Conservation (phyloP, 352 stramenopile genomes). For the Pythium scleroteichum region DNA sequence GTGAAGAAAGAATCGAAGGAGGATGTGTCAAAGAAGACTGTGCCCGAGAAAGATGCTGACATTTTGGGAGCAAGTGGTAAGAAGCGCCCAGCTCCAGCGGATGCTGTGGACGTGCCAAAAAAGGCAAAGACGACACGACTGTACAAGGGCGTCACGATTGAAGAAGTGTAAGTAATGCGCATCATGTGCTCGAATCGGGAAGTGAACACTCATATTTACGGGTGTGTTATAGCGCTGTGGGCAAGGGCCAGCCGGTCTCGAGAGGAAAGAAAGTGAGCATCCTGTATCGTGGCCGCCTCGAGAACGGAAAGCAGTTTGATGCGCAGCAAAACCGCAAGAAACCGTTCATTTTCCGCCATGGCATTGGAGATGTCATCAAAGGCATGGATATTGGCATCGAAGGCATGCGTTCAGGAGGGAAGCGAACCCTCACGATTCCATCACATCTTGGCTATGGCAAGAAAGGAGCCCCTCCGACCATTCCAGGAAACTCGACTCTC, state of each 20-base stretch:
- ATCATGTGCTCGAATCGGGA: neutral
- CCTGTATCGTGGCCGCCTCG: constrained; percentile 76
- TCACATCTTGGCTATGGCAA: constrained; percentile 94
- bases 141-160: constrained; percentile 82
- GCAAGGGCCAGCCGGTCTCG: constrained; percentile 61
- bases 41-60: constrained; percentile 52
- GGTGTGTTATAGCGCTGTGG: constrained; percentile 47
- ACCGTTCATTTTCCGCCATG: constrained; percentile 84
- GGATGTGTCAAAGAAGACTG: constrained; percentile 38
- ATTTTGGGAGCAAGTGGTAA: constrained; percentile 34
- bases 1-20: constrained; percentile 38
- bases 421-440: constrained; percentile 94
- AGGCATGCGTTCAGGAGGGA: constrained; percentile 82
- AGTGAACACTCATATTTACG: neutral
- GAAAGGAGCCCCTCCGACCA: constrained; percentile 70
- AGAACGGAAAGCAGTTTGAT: constrained; percentile 88
- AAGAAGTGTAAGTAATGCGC: constrained; percentile 60
- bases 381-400: constrained; percentile 95
- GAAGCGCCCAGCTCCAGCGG: constrained; percentile 63
- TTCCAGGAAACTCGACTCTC: constrained; percentile 92
- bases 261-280: constrained; percentile 80
- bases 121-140: constrained; percentile 68
- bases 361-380: constrained; percentile 92
- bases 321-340: constrained; percentile 78
- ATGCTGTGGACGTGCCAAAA: constrained; percentile 71